Percentiles rank a stretch among this genome's conserved stretches.
Conservation (phyloP, 2,329 filamentous ascomycete genomes). For the Cryphonectria radicalis region DNA sequence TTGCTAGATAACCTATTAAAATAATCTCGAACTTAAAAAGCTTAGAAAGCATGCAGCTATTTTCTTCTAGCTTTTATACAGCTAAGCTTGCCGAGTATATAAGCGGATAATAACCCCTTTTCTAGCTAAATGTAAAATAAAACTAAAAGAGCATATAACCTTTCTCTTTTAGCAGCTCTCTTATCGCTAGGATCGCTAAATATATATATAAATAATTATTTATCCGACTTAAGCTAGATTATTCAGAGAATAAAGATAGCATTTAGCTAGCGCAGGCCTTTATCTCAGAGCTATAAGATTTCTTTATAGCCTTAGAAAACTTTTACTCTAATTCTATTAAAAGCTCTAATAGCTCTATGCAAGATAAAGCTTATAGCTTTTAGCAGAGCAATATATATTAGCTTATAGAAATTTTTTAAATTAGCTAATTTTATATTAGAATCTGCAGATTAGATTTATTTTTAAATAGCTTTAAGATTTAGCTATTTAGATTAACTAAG, state of each 20-base stretch:
- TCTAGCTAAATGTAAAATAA: background rate
- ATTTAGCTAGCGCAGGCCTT: background rate
- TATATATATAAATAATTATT: no score
- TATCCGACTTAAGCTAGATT: background rate
- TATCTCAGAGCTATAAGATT: background rate
- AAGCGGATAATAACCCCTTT: background rate
- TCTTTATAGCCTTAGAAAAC: background rate
- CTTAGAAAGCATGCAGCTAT: background rate
- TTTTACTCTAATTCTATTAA: background rate
- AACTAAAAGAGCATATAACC: background rate
- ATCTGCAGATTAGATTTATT: background rate
- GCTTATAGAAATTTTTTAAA: background rate
- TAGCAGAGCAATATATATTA: background rate
- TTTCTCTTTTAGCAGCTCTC: background rate
- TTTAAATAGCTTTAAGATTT: background rate
- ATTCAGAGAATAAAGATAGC: background rate
- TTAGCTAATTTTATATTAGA: background rate
- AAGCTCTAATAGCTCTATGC: background rate
- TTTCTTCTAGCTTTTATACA: background rate
- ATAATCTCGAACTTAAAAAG: background rate
- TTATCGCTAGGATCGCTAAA: background rate
- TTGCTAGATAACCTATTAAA: background rate
- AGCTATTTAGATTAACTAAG: background rate
- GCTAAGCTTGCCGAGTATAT: background rate
- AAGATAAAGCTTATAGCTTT: background rate